These are phyloP conservation scores for Zygosaccharomyces pseudobailii DNA, from an alignment of 1,139 yeast genomes.

Conservation along the genomic window DNA sequence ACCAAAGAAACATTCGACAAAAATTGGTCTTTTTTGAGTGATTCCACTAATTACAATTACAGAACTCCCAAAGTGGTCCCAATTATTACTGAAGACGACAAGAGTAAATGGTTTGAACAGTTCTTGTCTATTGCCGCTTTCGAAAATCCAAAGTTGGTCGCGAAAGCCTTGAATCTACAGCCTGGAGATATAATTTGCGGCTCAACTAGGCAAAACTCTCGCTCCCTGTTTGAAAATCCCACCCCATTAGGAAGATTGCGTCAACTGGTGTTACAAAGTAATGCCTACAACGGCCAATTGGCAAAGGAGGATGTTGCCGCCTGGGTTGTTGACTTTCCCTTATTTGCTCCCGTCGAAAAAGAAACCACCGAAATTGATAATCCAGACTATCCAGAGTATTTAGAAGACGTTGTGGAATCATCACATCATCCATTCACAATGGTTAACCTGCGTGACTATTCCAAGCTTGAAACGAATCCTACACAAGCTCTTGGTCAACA, in stretches of 20 bases:
- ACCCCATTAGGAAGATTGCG: conserved; percentile 89
- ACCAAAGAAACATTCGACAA: conserved; percentile 33
- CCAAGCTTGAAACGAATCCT: conserved; percentile 49
- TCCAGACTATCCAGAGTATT: conserved; percentile 57
- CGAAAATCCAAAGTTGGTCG: conserved; percentile 36
- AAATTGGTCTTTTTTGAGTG: conserved; percentile 40
- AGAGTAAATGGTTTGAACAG: conserved; percentile 42
- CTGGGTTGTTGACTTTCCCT: conserved; percentile 90
- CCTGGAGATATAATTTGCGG: conserved; percentile 75
- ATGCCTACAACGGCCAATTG: conserved; percentile 26
- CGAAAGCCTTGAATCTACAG: conserved; percentile 39
- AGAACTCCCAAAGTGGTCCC: conserved; percentile 59
- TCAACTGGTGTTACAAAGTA: conserved; percentile 60
- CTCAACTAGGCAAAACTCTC: conserved; percentile 57
- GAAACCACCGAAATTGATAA: conserved; percentile 20
- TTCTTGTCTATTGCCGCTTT: conserved; percentile 35
- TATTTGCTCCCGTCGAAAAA: conserved; percentile 68
- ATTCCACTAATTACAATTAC: conserved; percentile 46
- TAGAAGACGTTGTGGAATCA: conserved; percentile 46
- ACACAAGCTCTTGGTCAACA: conserved; percentile 81
- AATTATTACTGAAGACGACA: conserved; percentile 39
- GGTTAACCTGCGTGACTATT: conserved; percentile 70
- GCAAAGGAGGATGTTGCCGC: conserved; percentile 47
- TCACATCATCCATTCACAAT: conserved; percentile 98
- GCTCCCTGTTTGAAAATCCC: conserved; percentile 73